Evolutionary conservation across 805 yeast species (phyloP), one percentile per base, ranked within the genome.

Genomic region (Clavispora carvajalis): DNA sequence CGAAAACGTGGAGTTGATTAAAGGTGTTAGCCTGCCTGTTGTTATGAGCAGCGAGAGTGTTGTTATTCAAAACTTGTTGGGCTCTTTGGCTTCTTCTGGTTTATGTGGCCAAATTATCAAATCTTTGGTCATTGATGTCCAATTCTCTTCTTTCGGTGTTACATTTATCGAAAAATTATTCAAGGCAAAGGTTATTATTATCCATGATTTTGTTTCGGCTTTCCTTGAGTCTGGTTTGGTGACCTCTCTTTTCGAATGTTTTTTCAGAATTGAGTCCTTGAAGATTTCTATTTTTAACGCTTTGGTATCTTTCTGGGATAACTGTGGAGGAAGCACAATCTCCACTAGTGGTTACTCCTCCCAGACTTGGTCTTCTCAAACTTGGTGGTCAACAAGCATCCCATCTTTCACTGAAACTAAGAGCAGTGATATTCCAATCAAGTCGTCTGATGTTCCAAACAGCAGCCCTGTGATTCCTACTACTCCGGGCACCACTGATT

Each of bases 71-170:
- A 52, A 60, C 38, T 63, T 68, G 50, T 58, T 68, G 65, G 71
- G 66, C 51, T 67, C 74, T 1, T 65, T 68, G 53, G 66, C 65
- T 53, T 46, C 60, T 33, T 67, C 73, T 17, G 73, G 73, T 33
- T 65, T 68, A 52, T 72, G 70, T 30, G 45, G 56, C 16, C 59
- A 55, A 22, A 71, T 68, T 40, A 69, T 68, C 34, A 49, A 58
- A 33, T 51, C 62, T 6, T 65, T 68, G 49, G 57, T 68, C 44
- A 58, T 59, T 26, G 69, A 68, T 48, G 57, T 59, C 17, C 53
- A 55, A 16, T 68, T 67, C 59, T 63, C 60, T 50, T 38, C 43
- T 23, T 66, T 54, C 46, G 74, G 73, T 65, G 71, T 63, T 33
- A 46, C 52, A 16, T 65, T 68, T 49, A 57, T 67, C 40, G 36